Percentiles rank a stretch among this genome's conserved stretches.
phyloP scores from a whole-genome alignment of 169 alveolate species.

The Plasmodium yoelii region DNA sequence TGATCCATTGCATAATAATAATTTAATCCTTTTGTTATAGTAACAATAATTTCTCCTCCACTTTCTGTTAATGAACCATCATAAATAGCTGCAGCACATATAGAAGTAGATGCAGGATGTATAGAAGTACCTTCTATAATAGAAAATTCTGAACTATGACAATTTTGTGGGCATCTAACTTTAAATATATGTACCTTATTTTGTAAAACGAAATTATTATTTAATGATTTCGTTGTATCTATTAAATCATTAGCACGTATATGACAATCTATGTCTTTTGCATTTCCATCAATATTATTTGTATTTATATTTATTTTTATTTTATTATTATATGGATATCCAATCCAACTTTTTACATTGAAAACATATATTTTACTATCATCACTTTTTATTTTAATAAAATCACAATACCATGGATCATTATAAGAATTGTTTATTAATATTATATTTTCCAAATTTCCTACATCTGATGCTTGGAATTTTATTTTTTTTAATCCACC shows the following conservation, averaged over 20 bases:
- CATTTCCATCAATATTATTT: conserved; percentile 81
- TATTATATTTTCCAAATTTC: conserved; percentile 85
- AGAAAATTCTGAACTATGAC: conserved; percentile 84
- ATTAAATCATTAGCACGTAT: conserved; percentile 87
- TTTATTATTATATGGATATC: conserved; percentile 85
- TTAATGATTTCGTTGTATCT: conserved; percentile 63
- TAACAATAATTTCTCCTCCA: conserved; percentile 90
- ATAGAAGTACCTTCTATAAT: conserved; percentile 88
- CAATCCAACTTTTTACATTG: conserved; percentile 89
- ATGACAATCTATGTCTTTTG: conserved; percentile 90
- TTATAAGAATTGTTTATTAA: conserved; percentile 84
- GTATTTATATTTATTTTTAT: conserved; percentile 82
- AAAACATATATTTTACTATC: conserved; percentile 82
- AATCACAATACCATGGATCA: conserved; percentile 92
- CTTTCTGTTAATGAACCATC: conserved; percentile 90
- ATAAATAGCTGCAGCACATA: conserved; percentile 90
- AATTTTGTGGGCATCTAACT: conserved; percentile 90
- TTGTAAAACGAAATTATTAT: conserved; percentile 27
- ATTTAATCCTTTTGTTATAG: conserved; percentile 84
- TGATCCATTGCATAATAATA: conserved; percentile 80
- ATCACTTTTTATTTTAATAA: conserved; percentile 81
- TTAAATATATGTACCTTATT: conserved; percentile 80
- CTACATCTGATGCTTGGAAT: conserved; percentile 90
- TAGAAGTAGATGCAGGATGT: conserved; percentile 91
- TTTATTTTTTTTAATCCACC: conserved; percentile 83